Base-by-base conservation (phyloP, 768 basidiomycete species). In the Cystoderma amianthinum region DNA sequence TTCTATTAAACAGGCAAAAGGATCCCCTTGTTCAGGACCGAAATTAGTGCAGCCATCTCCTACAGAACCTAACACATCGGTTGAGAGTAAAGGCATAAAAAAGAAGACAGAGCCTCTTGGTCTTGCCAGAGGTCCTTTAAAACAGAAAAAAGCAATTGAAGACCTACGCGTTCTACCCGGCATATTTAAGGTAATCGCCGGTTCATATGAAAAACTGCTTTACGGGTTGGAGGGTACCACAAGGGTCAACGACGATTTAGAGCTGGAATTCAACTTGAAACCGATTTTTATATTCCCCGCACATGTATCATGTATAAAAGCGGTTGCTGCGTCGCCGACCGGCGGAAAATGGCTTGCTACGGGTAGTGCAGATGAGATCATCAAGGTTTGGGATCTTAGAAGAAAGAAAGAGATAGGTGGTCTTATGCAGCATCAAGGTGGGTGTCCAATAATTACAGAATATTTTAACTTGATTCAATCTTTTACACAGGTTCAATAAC, bases 201-300 rank as follows among this genome's bases (percentile, higher is more conserved):
- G 96, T 0, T 90, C 94, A 13, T 99, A 98, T 61, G 96, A 99
- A 68, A 96, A 94, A 54, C 70, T 98, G 12, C 72, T 99, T 13
- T 98, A 96, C 51, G 94, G 94, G 10, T 68, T 96, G 13, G 75
- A 90, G 44, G 90, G 85, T 24, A 67, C 76, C 0, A 64, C 77
- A 34, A 60, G 64, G 13, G 42, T 58, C 23, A 58, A 59, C 37
- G 50, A 62, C 4, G 55, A 61, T 28, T 50, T 52, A 2, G 54
- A 58, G 13, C 51, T 67, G 1, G 54, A 62, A 38, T 65, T 59
- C 45, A 51, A 65, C 15, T 54, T 95, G 20, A 78, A 80, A 41
- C 92, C 96, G 0, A 74, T 88, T 33, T 99, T 99, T 63, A 89
- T 92, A 47, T 99, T 99, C 64, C 94, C 96, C 20, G 96, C 96